phyloP scores from a whole-genome alignment of 371 early-diverging fungal genomes.

The Mucor ambiguus region DNA sequence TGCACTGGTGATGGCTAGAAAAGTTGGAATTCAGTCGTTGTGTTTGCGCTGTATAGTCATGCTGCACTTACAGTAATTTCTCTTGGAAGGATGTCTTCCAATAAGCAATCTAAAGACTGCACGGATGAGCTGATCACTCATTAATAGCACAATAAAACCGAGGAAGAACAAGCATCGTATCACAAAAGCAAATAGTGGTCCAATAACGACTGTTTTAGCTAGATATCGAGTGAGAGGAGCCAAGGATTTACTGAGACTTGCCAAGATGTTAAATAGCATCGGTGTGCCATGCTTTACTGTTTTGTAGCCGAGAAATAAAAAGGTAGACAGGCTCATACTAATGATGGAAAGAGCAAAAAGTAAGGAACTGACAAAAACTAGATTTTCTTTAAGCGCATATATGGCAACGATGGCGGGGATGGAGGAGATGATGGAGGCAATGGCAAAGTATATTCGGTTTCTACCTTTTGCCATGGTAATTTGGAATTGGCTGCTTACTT shows the following conservation, averaged over 20 bases:
- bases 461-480: slow-evolving; percentile 24
- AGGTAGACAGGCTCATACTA: slow-evolving; percentile 28
- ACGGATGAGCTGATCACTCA: slow-evolving; percentile 35
- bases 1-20: slow-evolving; percentile 33
- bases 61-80: slow-evolving; percentile 29
- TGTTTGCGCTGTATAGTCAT: background rate
- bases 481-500: slow-evolving; percentile 1
- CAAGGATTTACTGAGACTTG: slow-evolving; percentile 23
- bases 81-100: slow-evolving; percentile 33
- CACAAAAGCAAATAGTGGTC: slow-evolving; percentile 25
- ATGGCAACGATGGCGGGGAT: slow-evolving; percentile 29
- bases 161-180: slow-evolving; percentile 34
- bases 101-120: slow-evolving; percentile 22
- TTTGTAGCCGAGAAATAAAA: slow-evolving; percentile 38
- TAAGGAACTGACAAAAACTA: slow-evolving; percentile 13
- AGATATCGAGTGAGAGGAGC: slow-evolving; percentile 29
- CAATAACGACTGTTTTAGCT: slow-evolving; percentile 24
- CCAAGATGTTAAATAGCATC: slow-evolving; percentile 27
- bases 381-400: slow-evolving; percentile 26
- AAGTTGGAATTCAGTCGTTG: background rate
- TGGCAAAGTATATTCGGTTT: slow-evolving; percentile 34
- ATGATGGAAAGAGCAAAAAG: slow-evolving; percentile 30
- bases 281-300: slow-evolving; percentile 41
- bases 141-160: slow-evolving; percentile 31
- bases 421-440: slow-evolving; percentile 30